These are phyloP conservation scores for Fusarium stilboides DNA, from an alignment of 2,329 filamentous ascomycete genomes.

Conservation along the genomic window DNA sequence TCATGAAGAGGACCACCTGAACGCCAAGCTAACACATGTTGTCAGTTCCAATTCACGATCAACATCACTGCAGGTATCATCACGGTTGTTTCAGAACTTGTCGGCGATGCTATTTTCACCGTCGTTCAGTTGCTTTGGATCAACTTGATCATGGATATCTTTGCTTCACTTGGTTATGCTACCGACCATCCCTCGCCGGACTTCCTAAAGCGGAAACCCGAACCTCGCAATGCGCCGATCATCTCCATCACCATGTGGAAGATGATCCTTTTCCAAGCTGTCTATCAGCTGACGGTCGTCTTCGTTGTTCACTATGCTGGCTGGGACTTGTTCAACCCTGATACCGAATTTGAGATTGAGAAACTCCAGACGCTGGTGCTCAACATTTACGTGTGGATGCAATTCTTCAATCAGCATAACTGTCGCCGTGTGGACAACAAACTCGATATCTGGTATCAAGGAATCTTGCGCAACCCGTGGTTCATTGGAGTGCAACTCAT, in stretches of 20 bases:
- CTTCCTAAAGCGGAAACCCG: constrained; percentile 69
- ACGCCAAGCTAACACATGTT: constrained; percentile 9
- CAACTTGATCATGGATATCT: constrained; percentile 79
- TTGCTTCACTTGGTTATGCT: constrained; percentile 75
- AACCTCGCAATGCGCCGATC: constrained; percentile 77
- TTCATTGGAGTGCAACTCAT: constrained; percentile 78
- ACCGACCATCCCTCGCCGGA: constrained; percentile 73
- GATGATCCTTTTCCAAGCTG: constrained; percentile 74
- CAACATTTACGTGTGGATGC: constrained; percentile 92
- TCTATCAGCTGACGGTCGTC: constrained; percentile 72
- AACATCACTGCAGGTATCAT: constrained; percentile 78
- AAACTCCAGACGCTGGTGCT: constrained; percentile 78
- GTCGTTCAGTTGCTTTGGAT: constrained; percentile 79
- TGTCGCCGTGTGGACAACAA: constrained; percentile 87
- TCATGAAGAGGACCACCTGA: rapidly evolving
- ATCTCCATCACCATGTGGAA: constrained; percentile 78
- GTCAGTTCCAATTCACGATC: constrained; percentile 76
- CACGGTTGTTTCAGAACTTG: constrained; percentile 75
- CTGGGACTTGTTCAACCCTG: constrained; percentile 68
- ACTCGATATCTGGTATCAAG: constrained; percentile 84
- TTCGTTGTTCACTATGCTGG: constrained; percentile 75
- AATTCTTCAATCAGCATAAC: constrained; percentile 87
- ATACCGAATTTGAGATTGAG: constrained; percentile 54
- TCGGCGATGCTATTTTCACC: constrained; percentile 71
- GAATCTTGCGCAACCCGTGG: constrained; percentile 81